These are phyloP conservation scores for Neurospora crassa DNA, from an alignment of 2,329 filamentous ascomycete species.

Conservation along the genomic window DNA sequence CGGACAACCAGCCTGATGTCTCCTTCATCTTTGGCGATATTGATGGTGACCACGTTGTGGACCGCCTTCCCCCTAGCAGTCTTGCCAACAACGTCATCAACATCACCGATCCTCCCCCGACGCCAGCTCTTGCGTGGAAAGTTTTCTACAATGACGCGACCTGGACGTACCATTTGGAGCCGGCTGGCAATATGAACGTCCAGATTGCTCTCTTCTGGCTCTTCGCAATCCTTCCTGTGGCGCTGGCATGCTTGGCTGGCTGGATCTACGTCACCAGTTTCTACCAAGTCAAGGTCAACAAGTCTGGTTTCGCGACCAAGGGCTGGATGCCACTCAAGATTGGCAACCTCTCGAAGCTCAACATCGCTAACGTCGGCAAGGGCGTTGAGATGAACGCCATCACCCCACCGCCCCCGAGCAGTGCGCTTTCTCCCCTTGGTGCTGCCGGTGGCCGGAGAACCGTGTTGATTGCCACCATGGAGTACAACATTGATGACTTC, in stretches of 20 bases:
- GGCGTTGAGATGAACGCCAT: slow-evolving; percentile 17
- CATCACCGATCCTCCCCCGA: slow-evolving; percentile 43
- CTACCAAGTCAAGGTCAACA: slow-evolving; percentile 41
- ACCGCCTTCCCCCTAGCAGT: slow-evolving; percentile 51
- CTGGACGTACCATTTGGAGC: slow-evolving; percentile 40
- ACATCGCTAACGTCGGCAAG: slow-evolving; percentile 23
- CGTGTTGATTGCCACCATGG: slow-evolving; percentile 60
- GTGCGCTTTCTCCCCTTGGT: slow-evolving; percentile 6
- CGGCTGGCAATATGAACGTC: slow-evolving; percentile 40
- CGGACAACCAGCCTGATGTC: slow-evolving; percentile 51
- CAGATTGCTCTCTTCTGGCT: slow-evolving; percentile 47
- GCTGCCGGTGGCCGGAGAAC: slow-evolving; percentile 30
- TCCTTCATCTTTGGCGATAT: slow-evolving; percentile 51
- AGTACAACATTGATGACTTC: slow-evolving; percentile 64
- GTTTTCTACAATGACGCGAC: slow-evolving; percentile 46
- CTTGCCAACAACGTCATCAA: slow-evolving; percentile 47
- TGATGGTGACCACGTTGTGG: slow-evolving; percentile 48
- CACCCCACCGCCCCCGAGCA: slow-evolving; percentile 11
- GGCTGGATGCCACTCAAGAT: slow-evolving; percentile 21
- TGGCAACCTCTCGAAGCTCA: slow-evolving; percentile 20
- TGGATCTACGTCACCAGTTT: slow-evolving; percentile 52
- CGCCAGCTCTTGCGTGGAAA: slow-evolving; percentile 45
- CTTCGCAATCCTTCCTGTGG: slow-evolving; percentile 41
- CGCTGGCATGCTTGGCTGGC: slow-evolving; percentile 38
- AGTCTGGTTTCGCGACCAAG: slow-evolving; percentile 21